These are phyloP conservation scores for Solanum hybrid DNA, from an alignment of 305 asterid genomes.

Conservation along the genomic window DNA sequence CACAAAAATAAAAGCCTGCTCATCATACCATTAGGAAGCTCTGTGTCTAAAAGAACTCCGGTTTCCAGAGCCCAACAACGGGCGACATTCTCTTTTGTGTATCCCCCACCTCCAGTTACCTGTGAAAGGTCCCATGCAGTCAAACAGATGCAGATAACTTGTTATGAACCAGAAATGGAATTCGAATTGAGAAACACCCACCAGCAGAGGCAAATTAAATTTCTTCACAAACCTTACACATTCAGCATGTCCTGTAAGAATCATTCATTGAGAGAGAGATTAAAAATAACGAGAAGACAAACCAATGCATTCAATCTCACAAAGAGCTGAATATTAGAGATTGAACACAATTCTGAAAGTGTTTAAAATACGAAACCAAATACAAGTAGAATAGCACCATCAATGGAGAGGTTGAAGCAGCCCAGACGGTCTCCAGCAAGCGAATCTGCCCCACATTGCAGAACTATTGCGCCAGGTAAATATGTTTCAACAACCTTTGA, in stretches of 20 bases:
- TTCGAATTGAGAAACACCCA: constrained; percentile 21
- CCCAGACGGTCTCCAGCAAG: constrained; percentile 98
- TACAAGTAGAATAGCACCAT: constrained; percentile 63
- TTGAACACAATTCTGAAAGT: neutral
- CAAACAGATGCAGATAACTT: neutral
- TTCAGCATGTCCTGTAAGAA: constrained; percentile 87
- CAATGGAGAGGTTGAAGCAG: constrained; percentile 97
- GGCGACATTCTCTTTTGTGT: constrained; percentile 98
- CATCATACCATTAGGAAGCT: constrained; percentile 72
- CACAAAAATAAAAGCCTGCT: neutral
- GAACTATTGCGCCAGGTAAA: constrained; percentile 91
- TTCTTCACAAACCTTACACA: constrained; percentile 92
- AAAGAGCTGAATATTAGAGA: neutral
- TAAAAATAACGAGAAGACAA: neutral
- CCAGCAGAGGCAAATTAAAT: constrained; percentile 92
- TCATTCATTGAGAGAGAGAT: neutral
- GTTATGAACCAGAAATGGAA: neutral
- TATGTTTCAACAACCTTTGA: constrained; percentile 84
- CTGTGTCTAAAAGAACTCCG: constrained; percentile 74
- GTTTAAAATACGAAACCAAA: constrained; percentile 14
- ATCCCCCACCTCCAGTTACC: constrained; percentile 99
- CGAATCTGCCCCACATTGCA: constrained; percentile 97
- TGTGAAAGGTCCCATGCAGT: constrained; percentile 23
- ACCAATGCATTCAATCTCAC: neutral
- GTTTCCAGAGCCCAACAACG: constrained; percentile 99